Evolutionary conservation across 108 stramenopile genomes (phyloP).

Genomic region (Skeletonema tropicum): DNA sequence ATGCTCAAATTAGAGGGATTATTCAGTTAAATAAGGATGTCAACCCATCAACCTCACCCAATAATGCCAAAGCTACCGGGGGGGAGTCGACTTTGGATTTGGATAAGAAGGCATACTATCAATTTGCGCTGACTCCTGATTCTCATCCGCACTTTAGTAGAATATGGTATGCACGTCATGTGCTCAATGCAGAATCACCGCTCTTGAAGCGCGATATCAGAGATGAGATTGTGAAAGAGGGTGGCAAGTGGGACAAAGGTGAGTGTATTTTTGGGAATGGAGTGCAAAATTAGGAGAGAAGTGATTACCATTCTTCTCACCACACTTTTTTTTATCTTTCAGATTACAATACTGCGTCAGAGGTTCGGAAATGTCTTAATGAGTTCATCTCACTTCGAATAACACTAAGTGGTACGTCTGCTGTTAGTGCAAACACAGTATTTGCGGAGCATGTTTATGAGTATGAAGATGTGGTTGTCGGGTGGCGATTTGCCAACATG

Average conservation of each 20-base stretch:
- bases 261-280: neutral
- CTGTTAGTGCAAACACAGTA: slow-evolving; percentile 21
- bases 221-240: slow-evolving; percentile 26
- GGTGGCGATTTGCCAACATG: slow-evolving; percentile 40
- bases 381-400: slow-evolving; percentile 30
- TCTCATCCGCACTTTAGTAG: slow-evolving; percentile 33
- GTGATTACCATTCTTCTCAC: neutral
- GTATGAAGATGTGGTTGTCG: slow-evolving; percentile 33
- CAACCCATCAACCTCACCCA: neutral
- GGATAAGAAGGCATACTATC: slow-evolving; percentile 30
- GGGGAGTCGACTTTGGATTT: slow-evolving; percentile 31
- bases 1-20: slow-evolving; percentile 31
- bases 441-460: slow-evolving; percentile 31
- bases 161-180: slow-evolving; percentile 29
- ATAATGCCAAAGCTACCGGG: slow-evolving; percentile 9
- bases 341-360: slow-evolving; percentile 29
- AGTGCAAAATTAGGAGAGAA: no score
- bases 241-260: slow-evolving; percentile 29
- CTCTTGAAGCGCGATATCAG: slow-evolving; percentile 23
- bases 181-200: slow-evolving; percentile 34
- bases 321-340: neutral
- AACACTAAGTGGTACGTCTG: slow-evolving; percentile 32
- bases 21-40: slow-evolving; percentile 26
- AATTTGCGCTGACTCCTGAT: slow-evolving; percentile 16
- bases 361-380: slow-evolving; percentile 25